phyloP scores from a whole-genome alignment of 129 eudicot species.

The Flaveria robusta region DNA sequence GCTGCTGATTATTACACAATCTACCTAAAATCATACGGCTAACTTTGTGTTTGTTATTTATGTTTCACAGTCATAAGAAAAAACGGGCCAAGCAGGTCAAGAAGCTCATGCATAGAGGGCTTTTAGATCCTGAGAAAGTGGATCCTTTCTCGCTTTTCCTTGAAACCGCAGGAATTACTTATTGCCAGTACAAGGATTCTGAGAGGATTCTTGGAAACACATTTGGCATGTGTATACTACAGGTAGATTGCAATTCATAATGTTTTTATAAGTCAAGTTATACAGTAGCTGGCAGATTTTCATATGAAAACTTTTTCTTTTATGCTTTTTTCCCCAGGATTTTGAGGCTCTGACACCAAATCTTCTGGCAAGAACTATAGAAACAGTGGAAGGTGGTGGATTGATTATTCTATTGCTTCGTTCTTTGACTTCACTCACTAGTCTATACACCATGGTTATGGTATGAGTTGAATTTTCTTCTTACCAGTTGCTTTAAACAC shows the following conservation, averaged over 20 bases:
- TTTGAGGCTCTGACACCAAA: slow-evolving; percentile 96
- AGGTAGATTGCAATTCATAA: slow-evolving; percentile 46
- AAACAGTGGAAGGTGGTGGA: slow-evolving; percentile 99
- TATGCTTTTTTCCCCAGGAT: slow-evolving; percentile 47
- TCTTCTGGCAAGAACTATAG: slow-evolving; percentile 93
- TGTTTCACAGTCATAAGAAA: slow-evolving; percentile 64
- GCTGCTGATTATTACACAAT: not conserved
- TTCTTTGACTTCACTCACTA: slow-evolving; percentile 86
- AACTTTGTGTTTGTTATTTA: slow-evolving; percentile 5
- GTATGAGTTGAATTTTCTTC: slow-evolving; percentile 41
- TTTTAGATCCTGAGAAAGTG: slow-evolving; percentile 69
- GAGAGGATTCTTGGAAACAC: slow-evolving; percentile 92
- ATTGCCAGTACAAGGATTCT: slow-evolving; percentile 85
- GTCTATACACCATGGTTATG: slow-evolving; percentile 96
- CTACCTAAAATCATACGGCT: slow-evolving; percentile 17
- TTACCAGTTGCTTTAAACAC: slow-evolving; percentile 3
- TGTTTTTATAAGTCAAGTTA: slow-evolving; percentile 7
- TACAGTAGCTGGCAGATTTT: not conserved
- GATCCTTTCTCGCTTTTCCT: slow-evolving; percentile 78
- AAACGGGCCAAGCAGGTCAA: slow-evolving; percentile 77
- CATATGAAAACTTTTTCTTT: not conserved
- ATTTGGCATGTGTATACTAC: slow-evolving; percentile 94
- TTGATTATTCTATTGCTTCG: slow-evolving; percentile 74
- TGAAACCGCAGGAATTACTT: slow-evolving; percentile 70
- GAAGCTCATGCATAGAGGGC: slow-evolving; percentile 67